These are phyloP conservation scores for Cicer bijugum DNA, from an alignment of 306 rosid genomes.

Conservation along the genomic window DNA sequence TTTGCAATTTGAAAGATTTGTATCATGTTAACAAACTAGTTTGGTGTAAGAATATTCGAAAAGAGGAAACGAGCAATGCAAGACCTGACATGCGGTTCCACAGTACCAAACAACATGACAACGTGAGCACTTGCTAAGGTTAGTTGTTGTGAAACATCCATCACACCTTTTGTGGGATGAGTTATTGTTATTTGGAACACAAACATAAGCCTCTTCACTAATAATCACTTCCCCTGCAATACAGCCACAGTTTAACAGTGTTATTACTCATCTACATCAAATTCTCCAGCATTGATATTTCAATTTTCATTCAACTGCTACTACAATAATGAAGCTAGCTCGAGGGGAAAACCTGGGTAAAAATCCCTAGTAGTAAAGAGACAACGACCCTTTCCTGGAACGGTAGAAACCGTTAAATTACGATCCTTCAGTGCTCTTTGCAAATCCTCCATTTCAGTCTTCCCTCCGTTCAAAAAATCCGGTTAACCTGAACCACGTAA, in stretches of 20 bases:
- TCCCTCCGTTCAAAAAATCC: not conserved
- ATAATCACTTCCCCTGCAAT: slow-evolving; percentile 76
- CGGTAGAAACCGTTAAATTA: slow-evolving; percentile 54
- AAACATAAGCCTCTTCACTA: slow-evolving; percentile 72
- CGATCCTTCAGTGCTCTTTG: slow-evolving; percentile 48
- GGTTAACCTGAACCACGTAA: too few species aligned
- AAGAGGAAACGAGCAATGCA: not conserved
- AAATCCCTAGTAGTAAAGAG: slow-evolving; percentile 64
- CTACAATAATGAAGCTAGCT: not conserved
- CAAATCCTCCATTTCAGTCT: slow-evolving; percentile 54
- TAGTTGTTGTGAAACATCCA: slow-evolving; percentile 59
- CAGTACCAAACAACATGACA: slow-evolving; percentile 74
- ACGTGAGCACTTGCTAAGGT: slow-evolving; percentile 70
- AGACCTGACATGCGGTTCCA: slow-evolving; percentile 68
- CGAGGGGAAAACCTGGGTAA: slow-evolving; percentile 60
- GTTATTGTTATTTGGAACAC: slow-evolving; percentile 61
- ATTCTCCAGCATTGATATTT: not conserved
- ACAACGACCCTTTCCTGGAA: slow-evolving; percentile 76
- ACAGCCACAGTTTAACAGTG: not conserved
- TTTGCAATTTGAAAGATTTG: not conserved
- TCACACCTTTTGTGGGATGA: slow-evolving; percentile 59
- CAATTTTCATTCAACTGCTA: slow-evolving; percentile 19
- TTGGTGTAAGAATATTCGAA: too few species aligned
- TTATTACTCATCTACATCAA: too few species aligned
- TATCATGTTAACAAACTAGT: too few species aligned